Base-by-base conservation (phyloP, 805 yeast species). In the Metschnikowia lochheadii region DNA sequence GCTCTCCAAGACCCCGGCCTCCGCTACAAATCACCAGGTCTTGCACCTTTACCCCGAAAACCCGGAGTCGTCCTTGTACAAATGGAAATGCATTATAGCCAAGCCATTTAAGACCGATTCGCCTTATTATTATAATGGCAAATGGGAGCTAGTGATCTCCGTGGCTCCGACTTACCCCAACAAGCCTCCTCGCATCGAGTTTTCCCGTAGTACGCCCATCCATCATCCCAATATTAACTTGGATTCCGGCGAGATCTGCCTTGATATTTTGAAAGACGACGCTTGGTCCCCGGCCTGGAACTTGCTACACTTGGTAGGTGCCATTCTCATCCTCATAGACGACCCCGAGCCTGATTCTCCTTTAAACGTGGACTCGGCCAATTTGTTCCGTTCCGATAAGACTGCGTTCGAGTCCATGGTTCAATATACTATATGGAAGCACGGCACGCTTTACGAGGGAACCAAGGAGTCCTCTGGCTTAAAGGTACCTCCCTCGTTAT, bases 231-330 rank as follows among this genome's bases (percentile, higher is more conserved):
- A 73, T 49, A 68, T 73, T 46, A 66, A 69, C 49, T 38, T 64
- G 10, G 60, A 59, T 48, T 73, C 83, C 1, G 92, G 92, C 0
- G 88, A 83, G 54, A 83, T 86, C 6, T 86, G 92, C 64, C 66
- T 86, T 5, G 88, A 85, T 61, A 81, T 85, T 8, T 66, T 86
- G 45, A 79, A 81, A 49, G 62, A 55, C 40, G 76, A 69, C 15
- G 72, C 72, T 52, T 86, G 91, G 91, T 77, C 87, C 0, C 91
- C 92, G 0, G 88, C 87, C 1, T 85, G 89, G 87, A 79, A 82
- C 48, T 60, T 86, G 41, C 65, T 76, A 43, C 71, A 81, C 49
- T 69, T 81, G 5, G 68, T 84, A 42, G 73, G 78, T 15, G 89
- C 89, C 1, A 76, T 85, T 2, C 60, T 82, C 32, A 67, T 80